Base-by-base conservation (phyloP, 495 filamentous ascomycete species). In the Amorphotheca resinae region DNA sequence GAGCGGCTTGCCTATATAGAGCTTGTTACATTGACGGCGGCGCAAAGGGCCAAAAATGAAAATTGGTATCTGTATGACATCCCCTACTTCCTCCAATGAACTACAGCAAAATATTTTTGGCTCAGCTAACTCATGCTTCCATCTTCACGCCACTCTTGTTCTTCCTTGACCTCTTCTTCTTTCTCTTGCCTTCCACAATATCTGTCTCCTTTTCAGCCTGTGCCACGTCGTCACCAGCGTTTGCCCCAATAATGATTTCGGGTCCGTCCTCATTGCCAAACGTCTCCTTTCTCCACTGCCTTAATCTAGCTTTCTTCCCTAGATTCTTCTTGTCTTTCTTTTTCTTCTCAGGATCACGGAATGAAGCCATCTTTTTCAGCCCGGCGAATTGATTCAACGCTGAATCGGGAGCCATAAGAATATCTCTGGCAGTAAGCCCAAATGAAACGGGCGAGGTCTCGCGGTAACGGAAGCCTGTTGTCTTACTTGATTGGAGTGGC, bases 321-420 rank as follows among this genome's bases (percentile, higher is more conserved):
- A 94, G 68, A 51, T 71, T 72, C 65, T 89, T 93, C 64, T 79
- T 78, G 56, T 98, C 91, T 51, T 79, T 80, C 45, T 65, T 66
- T 68, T 96, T 95, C 72, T 88, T 88, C 53, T 86, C 84, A 1
- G 65, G 61, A 56, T 95, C 87, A 40, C 91, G 72, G 66, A 91
- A 98, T 17, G 83, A 64, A 9, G 89, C 89, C 46, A 94, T 71
- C 63, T 94, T 95, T 73, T 96, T 98, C 51, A 98, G 66, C 8
- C 91, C 91, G 11, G 80, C 89, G 50, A 82, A 95, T 51, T 84
- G 67, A 63, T 98, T 96, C 41, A 98, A 75, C 43, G 84, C 82
- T 5, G 74, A 65, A 61, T 98, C 91, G 4, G 67, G 63, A 7
- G 91, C 91, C 64, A 94, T 81, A 9, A 98, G 73, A 46, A 98